These are phyloP conservation scores for Hippophae rhamnoides DNA, from an alignment of 306 rosid genomes.

Conservation along the genomic window DNA sequence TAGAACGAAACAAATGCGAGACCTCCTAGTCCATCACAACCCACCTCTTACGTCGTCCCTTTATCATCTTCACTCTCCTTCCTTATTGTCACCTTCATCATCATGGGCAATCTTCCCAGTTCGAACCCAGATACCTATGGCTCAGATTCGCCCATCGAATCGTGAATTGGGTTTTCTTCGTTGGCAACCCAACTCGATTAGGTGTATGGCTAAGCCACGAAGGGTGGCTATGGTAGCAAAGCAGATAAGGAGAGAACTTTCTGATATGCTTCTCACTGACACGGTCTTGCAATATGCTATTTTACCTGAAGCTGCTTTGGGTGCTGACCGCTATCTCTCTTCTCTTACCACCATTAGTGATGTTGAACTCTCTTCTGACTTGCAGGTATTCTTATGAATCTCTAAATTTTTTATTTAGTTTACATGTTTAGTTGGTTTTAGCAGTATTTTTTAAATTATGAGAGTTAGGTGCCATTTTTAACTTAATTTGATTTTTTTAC, in stretches of 20 bases:
- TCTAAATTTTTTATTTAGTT: no score
- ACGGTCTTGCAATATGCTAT: constrained; percentile 62
- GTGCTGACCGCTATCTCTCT: constrained; percentile 79
- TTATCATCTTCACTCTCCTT: not conserved
- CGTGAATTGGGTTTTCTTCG: constrained; percentile 8
- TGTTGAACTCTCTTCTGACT: constrained; percentile 71
- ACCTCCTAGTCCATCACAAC: constrained; percentile 24
- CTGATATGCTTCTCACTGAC: constrained; percentile 84
- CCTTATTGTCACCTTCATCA: constrained; percentile 1
- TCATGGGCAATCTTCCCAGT: constrained; percentile 16
- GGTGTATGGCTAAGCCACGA: constrained; percentile 82
- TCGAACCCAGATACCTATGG: constrained; percentile 15
- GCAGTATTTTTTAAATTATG: no score
- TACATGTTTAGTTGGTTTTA: no score
- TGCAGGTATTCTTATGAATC: constrained; percentile 47
- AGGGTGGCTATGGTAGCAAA: constrained; percentile 93
- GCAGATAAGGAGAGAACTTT: constrained; percentile 81
- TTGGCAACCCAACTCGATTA: constrained; percentile 18
- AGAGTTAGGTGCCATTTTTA: no score
- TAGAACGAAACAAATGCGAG: constrained; percentile 32
- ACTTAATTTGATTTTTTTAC: no score
- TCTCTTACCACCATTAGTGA: constrained; percentile 84
- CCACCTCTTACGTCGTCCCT: constrained; percentile 22
- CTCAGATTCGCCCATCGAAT: constrained; percentile 21
- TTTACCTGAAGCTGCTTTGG: constrained; percentile 84